Base-by-base conservation (phyloP, 805 yeast genomes). In the Ogataea paradorogensis region DNA sequence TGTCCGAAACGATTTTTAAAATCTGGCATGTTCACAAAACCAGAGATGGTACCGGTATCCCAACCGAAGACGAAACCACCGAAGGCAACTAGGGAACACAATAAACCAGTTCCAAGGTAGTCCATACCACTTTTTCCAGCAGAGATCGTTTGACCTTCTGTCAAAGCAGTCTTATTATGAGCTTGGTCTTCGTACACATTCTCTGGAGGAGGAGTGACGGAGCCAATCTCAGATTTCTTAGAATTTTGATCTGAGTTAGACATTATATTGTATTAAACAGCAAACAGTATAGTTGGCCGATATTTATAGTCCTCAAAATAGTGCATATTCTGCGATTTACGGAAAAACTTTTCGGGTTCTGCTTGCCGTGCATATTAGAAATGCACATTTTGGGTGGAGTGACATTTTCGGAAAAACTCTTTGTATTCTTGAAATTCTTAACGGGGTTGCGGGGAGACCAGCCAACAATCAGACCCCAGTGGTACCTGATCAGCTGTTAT, bases 21-120 rank as follows among this genome's bases (percentile, higher is more conserved):
- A 46, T 78, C 78, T n/a, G 67, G 52, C 80, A 81, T 76, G 57
- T 76, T 76, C 35, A 80, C 78, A 53, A 82, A 78, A 50, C 87
- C 87, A 28, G 84, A 79, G 61, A 81, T 76, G 48, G 88, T 80
- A 67, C 88, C 89, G 36, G 86, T 82, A 67, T 82, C 89, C 73
- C 82, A 82, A 45, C 89, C 89, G 55, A 80, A 82, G 31, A 82
- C 81, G 58, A 78, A 82, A 33, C 89, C 90, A 66, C 87, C 88
- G 47, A 82, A 82, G 23, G 87, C 84, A 48, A 82, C 76, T 38
- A 76, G 52, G n/a, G 70, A 51, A 61, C 87, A 79, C 21, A 61
- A 64, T 36, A 55, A 8, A 10, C 59, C 61, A 10, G 57, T 62
- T 20, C 52, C 50, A 7, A 52, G 8, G 36, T 54, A 57, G 11